Conservation (phyloP, 768 basidiomycete genomes). For the Lanmaoa rubissima region DNA sequence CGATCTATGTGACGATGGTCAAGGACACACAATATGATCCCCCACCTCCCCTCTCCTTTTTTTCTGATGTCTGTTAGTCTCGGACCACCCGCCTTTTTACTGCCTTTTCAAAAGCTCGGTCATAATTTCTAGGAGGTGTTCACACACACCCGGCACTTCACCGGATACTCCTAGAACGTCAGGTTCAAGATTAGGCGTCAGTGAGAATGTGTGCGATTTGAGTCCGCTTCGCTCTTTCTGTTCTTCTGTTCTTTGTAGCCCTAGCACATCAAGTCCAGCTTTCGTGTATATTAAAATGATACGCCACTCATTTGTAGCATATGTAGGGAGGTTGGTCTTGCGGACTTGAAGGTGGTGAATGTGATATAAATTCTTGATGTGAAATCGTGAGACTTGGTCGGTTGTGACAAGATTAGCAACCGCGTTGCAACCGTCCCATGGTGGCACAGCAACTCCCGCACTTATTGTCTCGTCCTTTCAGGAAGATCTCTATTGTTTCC, state of each 20-base stretch:
- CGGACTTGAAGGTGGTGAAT: neutral
- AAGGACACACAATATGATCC: slow-evolving; percentile 32
- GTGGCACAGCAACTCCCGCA: slow-evolving; percentile 1
- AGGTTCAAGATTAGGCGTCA: neutral
- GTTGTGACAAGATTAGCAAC: neutral
- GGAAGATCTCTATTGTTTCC: neutral
- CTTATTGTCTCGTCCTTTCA: neutral
- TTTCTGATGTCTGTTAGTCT: neutral
- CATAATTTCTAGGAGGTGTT: neutral
- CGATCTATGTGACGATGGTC: slow-evolving; percentile 45
- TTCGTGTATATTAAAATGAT: slow-evolving; percentile 1
- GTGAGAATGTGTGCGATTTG: neutral
- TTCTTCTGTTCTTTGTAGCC: slow-evolving; percentile 18
- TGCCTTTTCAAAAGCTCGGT: neutral
- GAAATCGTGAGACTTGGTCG: neutral
- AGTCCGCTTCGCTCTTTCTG: neutral
- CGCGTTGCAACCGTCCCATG: neutral
- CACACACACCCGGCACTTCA: too few species aligned
- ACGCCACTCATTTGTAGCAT: slow-evolving; percentile 12
- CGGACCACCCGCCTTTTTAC: too few species aligned
- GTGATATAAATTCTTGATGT: neutral
- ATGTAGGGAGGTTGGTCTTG: neutral
- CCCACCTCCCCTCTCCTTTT: neutral
- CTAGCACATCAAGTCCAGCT: slow-evolving; percentile 7
- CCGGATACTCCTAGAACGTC: neutral